Conservation (phyloP, 768 basidiomycete species). For the Wakefieldia striispora region DNA sequence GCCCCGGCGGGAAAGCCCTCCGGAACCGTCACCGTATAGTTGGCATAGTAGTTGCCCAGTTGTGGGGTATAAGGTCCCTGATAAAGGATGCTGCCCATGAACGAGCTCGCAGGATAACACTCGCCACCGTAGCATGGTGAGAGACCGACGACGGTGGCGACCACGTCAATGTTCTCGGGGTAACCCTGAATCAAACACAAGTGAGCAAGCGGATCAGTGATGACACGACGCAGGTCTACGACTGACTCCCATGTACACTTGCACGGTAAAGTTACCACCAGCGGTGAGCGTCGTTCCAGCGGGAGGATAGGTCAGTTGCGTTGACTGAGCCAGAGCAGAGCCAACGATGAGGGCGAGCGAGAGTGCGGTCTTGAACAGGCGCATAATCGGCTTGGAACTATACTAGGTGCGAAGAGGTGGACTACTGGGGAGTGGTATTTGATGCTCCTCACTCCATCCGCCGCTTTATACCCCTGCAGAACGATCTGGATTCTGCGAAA, state of each 20-base stretch:
- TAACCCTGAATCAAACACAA: conserved; percentile 8
- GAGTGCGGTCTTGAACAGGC: conserved; percentile 11
- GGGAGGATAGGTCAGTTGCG: conserved; percentile 1
- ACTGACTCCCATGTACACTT: conserved; percentile 6
- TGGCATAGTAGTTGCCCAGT: conserved; percentile 20
- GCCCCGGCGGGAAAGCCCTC: conserved; percentile 21
- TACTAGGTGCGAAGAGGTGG: too few species aligned
- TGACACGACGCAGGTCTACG: background rate
- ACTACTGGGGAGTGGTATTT: too few species aligned
- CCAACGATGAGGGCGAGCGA: conserved; percentile 12
- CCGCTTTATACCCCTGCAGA: too few species aligned
- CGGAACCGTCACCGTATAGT: conserved; percentile 35
- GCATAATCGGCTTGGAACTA: conserved; percentile 8
- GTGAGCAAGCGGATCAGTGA: background rate
- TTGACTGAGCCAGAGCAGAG: conserved; percentile 12
- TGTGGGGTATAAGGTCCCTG: conserved; percentile 33
- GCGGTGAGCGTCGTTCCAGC: conserved; percentile 1
- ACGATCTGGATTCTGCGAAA: too few species aligned
- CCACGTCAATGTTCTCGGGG: conserved; percentile 24
- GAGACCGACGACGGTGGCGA: conserved; percentile 34
- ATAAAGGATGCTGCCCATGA: conserved; percentile 34
- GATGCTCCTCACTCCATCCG: too few species aligned
- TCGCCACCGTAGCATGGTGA: conserved; percentile 17
- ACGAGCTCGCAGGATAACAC: conserved; percentile 24
- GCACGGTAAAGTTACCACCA: conserved; percentile 7